A percentile compares a stretch with the other conserved stretches of the same genome.
These are phyloP conservation scores for Avena insularis DNA, from an alignment of 176 grass and related monocot genomes.

Conservation along the genomic window DNA sequence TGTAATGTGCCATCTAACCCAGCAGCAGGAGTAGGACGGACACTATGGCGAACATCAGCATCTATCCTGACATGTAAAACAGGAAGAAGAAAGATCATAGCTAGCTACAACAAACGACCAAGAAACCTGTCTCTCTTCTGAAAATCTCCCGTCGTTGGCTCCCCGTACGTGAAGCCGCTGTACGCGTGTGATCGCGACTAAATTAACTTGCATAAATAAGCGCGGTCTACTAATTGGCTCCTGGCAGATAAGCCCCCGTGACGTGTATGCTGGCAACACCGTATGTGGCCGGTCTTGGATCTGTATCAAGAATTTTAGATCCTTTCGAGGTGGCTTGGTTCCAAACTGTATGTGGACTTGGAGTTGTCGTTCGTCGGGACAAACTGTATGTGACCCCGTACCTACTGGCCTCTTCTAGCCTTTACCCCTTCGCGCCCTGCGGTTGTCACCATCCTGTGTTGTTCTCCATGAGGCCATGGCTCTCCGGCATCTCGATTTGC, in stretches of 20 bases:
- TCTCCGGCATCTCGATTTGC: neutral
- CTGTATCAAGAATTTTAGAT: constrained; percentile 14
- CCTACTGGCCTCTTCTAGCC: constrained; percentile 24
- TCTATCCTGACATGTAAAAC: neutral
- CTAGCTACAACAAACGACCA: neutral
- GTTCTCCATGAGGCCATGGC: neutral
- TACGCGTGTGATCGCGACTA: neutral
- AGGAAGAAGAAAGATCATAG: neutral
- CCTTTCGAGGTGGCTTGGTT: neutral
- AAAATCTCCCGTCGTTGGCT: neutral
- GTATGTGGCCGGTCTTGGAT: neutral
- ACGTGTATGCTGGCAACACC: constrained; percentile 33
- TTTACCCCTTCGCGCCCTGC: neutral
- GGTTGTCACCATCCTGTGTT: constrained; percentile 25
- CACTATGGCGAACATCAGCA: neutral
- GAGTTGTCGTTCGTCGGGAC: constrained; percentile 48
- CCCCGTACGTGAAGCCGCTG: neutral
- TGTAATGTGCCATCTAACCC: constrained; percentile 29
- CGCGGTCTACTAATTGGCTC: constrained; percentile 9
- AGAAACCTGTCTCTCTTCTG: neutral
- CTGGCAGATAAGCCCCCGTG: constrained; percentile 3
- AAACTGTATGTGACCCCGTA: constrained; percentile 61
- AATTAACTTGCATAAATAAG: neutral
- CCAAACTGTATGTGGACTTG: neutral
- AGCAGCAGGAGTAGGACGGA: neutral